Conservation (phyloP, 2,329 filamentous ascomycete genomes). For the Rhexocercosporidium sp. region DNA sequence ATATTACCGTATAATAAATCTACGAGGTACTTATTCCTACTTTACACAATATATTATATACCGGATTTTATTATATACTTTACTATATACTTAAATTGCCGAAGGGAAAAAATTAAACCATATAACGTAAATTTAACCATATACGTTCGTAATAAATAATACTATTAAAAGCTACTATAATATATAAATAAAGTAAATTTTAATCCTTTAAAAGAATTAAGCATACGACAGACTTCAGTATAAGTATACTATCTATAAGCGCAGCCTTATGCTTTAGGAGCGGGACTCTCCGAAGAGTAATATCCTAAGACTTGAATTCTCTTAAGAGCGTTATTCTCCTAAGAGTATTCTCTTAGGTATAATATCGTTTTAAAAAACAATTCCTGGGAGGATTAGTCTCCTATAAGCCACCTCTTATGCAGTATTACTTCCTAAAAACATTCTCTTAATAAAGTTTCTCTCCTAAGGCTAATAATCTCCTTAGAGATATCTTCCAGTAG, state of each 20-base stretch:
- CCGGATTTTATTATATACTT: not conserved
- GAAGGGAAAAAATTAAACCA: not conserved
- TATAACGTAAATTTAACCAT: not conserved
- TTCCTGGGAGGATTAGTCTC: not conserved
- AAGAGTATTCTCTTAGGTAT: not conserved
- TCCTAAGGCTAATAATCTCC: conserved; percentile 3
- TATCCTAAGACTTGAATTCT: not conserved
- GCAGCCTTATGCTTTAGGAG: not conserved
- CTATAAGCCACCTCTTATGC: not conserved
- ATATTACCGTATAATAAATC: not conserved
- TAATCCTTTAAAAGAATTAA: not conserved
- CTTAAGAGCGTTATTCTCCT: not conserved
- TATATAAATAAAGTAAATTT: not conserved
- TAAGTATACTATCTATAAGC: not conserved
- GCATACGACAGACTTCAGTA: not conserved
- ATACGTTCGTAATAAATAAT: no score
- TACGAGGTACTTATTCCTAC: not conserved
- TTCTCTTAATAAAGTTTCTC: not conserved
- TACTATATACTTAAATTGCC: not conserved
- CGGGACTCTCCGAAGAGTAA: not conserved
- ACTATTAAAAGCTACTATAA: no score
- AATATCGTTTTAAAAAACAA: not conserved
- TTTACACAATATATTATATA: not conserved
- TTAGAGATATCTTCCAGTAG: conserved; percentile 7
- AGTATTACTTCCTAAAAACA: not conserved